A percentile compares a stretch with the other conserved stretches of the same genome.
These are phyloP conservation scores for Mortierella polycephala DNA, from an alignment of 371 early-diverging fungal species.

Conservation along the genomic window DNA sequence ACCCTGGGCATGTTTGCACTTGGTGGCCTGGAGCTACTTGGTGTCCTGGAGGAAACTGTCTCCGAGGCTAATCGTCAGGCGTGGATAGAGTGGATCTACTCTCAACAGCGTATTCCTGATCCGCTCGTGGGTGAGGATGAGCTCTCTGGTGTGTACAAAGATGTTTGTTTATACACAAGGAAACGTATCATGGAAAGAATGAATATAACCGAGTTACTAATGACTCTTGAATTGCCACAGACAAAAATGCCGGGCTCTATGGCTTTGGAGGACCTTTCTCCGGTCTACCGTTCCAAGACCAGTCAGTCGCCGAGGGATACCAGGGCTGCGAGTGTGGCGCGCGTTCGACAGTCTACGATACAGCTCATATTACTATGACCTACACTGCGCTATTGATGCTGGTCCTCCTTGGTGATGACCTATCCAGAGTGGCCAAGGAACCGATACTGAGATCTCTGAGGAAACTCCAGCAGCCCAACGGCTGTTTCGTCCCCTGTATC, in stretches of 20 bases:
- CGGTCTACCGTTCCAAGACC: conserved; percentile 61
- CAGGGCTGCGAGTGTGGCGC: conserved; percentile 31
- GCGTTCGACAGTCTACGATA: conserved; percentile 59
- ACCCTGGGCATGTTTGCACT: conserved; percentile 87
- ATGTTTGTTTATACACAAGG: background rate
- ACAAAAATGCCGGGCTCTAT: conserved; percentile 53
- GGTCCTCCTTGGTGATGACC: conserved; percentile 89
- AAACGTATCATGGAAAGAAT: background rate
- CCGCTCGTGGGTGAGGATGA: background rate
- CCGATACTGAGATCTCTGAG: conserved; percentile 69
- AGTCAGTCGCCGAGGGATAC: conserved; percentile 15
- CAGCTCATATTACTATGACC: conserved; percentile 89
- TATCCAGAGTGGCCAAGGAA: conserved; percentile 80
- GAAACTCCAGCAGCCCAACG: conserved; percentile 69
- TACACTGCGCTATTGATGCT: conserved; percentile 89
- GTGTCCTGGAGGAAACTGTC: conserved; percentile 66
- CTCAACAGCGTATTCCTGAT: conserved; percentile 72
- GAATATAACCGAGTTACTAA: background rate
- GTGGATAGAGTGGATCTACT: conserved; percentile 97
- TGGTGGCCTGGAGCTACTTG: conserved; percentile 82
- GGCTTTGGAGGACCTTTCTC: conserved; percentile 81
- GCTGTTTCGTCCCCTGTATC: conserved; percentile 30
- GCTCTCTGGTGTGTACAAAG: background rate
- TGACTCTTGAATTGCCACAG: background rate
- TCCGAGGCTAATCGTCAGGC: conserved; percentile 62